These are phyloP conservation scores for Oenanthe sinensis DNA, from an alignment of 129 eudicot genomes.

Conservation along the genomic window DNA sequence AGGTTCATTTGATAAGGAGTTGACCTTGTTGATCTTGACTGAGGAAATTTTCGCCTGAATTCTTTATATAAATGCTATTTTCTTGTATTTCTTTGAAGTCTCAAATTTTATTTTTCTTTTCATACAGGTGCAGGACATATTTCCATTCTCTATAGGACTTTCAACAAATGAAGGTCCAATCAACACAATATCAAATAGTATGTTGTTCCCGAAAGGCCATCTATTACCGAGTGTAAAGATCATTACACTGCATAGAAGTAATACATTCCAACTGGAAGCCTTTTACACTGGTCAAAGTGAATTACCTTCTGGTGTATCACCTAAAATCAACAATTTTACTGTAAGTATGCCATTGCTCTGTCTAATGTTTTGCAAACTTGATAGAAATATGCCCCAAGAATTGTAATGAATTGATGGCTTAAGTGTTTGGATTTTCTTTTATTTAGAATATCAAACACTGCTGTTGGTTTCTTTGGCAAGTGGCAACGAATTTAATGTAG, in stretches of 20 bases:
- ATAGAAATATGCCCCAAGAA: not conserved
- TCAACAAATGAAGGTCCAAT: conserved; percentile 47
- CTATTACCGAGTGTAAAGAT: conserved; percentile 70
- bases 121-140: conserved; percentile 80
- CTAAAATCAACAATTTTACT: conserved; percentile 44
- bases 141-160: conserved; percentile 80
- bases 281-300: conserved; percentile 47
- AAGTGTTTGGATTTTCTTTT: not conserved
- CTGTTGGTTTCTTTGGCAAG: too few relatives aligned
- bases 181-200: conserved; percentile 39
- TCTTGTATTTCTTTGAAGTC: conserved; percentile 6
- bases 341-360: conserved; percentile 30
- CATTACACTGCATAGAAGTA: conserved; percentile 50
- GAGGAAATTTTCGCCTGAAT: not conserved
- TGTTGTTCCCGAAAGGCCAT: conserved; percentile 63
- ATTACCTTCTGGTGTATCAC: conserved; percentile 61
- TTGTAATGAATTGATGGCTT: not conserved
- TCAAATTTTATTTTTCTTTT: conserved; percentile 9
- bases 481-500: not conserved
- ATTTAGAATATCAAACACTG: not conserved
- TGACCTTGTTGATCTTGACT: not conserved
- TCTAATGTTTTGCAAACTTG: not conserved
- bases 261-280: conserved; percentile 58
- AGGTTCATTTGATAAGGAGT: not conserved
- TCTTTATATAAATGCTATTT: not conserved